Evolutionary conservation across 805 yeast species (phyloP), one percentile per base, ranked within the genome.

Genomic region (Kodamaea restingae): DNA sequence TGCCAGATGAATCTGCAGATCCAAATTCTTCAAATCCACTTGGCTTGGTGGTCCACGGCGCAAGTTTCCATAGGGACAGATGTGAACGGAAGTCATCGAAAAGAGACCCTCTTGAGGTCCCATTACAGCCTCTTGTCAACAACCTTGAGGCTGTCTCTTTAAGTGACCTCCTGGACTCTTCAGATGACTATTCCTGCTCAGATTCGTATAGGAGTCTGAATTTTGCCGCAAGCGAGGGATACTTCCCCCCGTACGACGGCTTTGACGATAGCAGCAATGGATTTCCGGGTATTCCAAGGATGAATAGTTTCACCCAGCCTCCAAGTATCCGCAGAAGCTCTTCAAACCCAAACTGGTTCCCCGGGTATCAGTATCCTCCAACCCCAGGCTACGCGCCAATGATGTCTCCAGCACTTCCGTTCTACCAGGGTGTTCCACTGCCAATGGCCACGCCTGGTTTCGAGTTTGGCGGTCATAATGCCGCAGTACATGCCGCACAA

Each of bases 11-110:
- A n/a, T n/a, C n/a, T n/a, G n/a, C n/a, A n/a, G n/a, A n/a, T n/a
- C n/a, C n/a, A n/a, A n/a, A n/a, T n/a, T n/a, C n/a, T n/a, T n/a
- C n/a, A n/a, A n/a, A n/a, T 20, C 8, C 22, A 6, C 22, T 20
- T 8, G 22, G 22, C 4, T 25, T 25, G 28, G 28, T 25, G 7
- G 14, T 25, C 10, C n/a, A 4, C 14, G 28, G 28, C 14, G 57
- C 54, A 3, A 35, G 43, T 7, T 67, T 67, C 39, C 56, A 52
- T 32, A 58, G 51, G 31, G 73, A 67, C 44, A 51, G 73, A 31
- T 67, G 73, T 46, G 73, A 67, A 31, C 53, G 56, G 42, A 27
- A 12, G 7, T 27, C 28, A 5, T 52, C 65, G n/a, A 32, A 35
- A 17, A 17, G 12, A 15, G 37, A 35, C 15, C 29, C 31, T 15